These are phyloP conservation scores for Geotrichum phurueaensis DNA, from an alignment of 1,139 yeast species.

Conservation along the genomic window DNA sequence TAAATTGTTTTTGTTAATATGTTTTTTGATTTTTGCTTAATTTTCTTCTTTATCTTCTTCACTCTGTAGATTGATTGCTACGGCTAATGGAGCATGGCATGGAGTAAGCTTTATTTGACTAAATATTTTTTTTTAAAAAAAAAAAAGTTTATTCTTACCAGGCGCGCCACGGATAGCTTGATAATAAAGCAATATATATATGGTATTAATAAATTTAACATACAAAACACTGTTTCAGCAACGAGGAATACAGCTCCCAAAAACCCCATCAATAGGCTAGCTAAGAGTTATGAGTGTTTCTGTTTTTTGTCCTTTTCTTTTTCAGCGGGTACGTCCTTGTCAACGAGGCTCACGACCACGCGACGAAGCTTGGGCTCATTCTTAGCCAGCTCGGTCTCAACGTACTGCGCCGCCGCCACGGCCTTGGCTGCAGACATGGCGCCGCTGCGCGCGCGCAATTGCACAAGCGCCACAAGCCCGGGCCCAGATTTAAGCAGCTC, in stretches of 20 bases:
- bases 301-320: neutral
- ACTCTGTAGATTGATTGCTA: neutral
- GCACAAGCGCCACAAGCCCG: conserved; percentile 23
- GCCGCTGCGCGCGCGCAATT: conserved; percentile 9
- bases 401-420: conserved; percentile 26
- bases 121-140: neutral
- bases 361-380: conserved; percentile 35
- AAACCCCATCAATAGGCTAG: neutral
- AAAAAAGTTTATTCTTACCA: neutral
- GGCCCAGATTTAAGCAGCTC: conserved; percentile 32
- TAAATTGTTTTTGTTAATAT: neutral
- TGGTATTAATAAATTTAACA: too few species aligned
- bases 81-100: neutral
- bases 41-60: neutral
- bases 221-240: neutral
- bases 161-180: too few species aligned
- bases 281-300: neutral
- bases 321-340: conserved; percentile 4
- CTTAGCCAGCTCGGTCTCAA: conserved; percentile 33
- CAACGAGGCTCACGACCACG: conserved; percentile 34
- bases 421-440: conserved; percentile 3
- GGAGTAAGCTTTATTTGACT: neutral
- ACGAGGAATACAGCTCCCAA: neutral
- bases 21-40: neutral
- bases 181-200: too few species aligned